Evolutionary conservation across 192 early-diverging fungal genomes (phyloP), one percentile per base, ranked within the genome.

Genomic region (Backusella westeae): DNA sequence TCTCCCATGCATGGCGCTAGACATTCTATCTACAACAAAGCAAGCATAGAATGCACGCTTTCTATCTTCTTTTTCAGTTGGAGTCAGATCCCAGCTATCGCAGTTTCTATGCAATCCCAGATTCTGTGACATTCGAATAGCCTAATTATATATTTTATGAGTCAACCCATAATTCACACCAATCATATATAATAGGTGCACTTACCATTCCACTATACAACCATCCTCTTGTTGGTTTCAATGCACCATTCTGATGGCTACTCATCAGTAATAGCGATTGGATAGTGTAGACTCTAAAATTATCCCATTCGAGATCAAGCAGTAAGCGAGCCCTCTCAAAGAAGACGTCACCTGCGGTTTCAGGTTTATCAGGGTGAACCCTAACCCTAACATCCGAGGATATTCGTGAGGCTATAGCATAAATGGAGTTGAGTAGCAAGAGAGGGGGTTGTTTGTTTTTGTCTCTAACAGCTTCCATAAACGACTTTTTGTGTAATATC

Each of bases 111-210:
- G 90, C 67, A 95, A 86, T 10, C 93, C 93, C 36, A 95, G 67
- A 77, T 95, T 93, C 77, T 92, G 91, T 8, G 91, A 91, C 83
- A 93, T 91, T 65, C 91, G 81, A n/a, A 90, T 88, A 39, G 93
- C 93, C 82, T 83, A 67, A 39, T 39, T 39, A 39, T 39, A 39
- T n/a, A 19, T 35, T 17, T 32, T 67, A 5, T 67, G 67, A 36
- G 32, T 68, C 15, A 34, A 38, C 10, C 67, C 17, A n/a, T 21
- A 38, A 38, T 21, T 8, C 8, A 68, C 29, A 15, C 69, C 23
- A n/a, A 23, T 71, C 36, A 46, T 17, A 17, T 44, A 44, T 15
- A 39, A n/a, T 36, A 14, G 0, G 44, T 66, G 19, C 32, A 32
- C 46, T 83, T 76, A 80, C 81, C 78, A 83, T 67, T 34, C 81